Conservation (phyloP, 371 early-diverging fungal genomes). For the Zychaea mexicana region DNA sequence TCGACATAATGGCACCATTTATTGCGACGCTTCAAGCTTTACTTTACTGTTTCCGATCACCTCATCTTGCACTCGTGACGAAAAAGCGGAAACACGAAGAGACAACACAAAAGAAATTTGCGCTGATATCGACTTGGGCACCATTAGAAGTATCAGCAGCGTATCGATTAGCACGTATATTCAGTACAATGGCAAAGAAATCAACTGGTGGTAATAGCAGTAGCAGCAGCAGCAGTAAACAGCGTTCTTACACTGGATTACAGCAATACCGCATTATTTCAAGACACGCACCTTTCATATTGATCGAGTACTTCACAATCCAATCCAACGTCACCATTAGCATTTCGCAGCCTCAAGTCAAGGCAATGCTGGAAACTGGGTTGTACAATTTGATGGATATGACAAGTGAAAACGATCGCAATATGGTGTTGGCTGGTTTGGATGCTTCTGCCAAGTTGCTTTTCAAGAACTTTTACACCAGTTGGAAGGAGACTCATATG, state of each 20-base stretch:
- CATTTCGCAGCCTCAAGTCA: constrained; percentile 47
- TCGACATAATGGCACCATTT: constrained; percentile 50
- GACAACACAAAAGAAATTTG: neutral
- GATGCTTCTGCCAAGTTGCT: constrained; percentile 61
- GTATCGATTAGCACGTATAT: neutral
- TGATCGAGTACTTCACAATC: constrained; percentile 67
- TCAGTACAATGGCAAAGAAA: constrained; percentile 6
- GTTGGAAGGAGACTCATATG: constrained; percentile 61
- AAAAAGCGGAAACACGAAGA: constrained; percentile 13
- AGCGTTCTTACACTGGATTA: neutral
- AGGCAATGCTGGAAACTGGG: constrained; percentile 60
- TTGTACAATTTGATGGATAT: constrained; percentile 72
- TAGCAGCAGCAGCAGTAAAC: neutral
- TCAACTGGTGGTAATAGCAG: neutral
- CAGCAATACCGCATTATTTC: constrained; percentile 50
- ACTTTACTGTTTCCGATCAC: constrained; percentile 60
- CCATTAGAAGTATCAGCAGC: constrained; percentile 18
- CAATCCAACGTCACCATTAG: constrained; percentile 64
- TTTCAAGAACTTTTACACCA: constrained; percentile 58
- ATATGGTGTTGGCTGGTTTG: constrained; percentile 63
- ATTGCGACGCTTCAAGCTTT: constrained; percentile 50
- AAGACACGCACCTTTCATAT: constrained; percentile 70
- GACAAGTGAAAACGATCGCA: constrained; percentile 69
- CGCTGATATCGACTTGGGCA: constrained; percentile 9
- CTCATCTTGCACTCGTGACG: constrained; percentile 53